A percentile compares a stretch with the other conserved stretches of the same genome.
Conservation (phyloP, 495 filamentous ascomycete species). For the Talaromyces proteolyticus region DNA sequence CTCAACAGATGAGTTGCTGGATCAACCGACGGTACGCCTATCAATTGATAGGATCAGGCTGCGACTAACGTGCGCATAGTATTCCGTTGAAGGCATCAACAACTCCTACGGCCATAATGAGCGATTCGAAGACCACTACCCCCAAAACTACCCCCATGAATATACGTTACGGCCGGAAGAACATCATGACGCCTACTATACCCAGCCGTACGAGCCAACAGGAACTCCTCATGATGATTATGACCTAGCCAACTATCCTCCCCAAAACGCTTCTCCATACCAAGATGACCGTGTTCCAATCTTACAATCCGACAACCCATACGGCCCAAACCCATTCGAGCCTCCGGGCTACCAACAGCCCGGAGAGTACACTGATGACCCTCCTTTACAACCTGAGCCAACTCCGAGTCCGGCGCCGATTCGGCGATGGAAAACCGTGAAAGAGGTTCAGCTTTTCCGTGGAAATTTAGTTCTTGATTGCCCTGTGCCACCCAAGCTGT, state of each 20-base stretch:
- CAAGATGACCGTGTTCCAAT: conserved; percentile 61
- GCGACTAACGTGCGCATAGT: conserved; percentile 27
- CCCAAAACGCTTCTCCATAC: conserved; percentile 38
- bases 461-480: conserved; percentile 98
- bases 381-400: neutral
- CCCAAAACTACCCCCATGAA: conserved; percentile 47
- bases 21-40: conserved; percentile 64
- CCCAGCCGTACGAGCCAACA: conserved; percentile 68
- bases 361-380: conserved; percentile 14
- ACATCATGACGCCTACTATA: conserved; percentile 84
- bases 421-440: conserved; percentile 95
- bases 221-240: conserved; percentile 50
- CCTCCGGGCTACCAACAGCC: conserved; percentile 16
- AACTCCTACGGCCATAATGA: conserved; percentile 67
- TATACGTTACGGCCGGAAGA: conserved; percentile 75
- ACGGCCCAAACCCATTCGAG: conserved; percentile 47
- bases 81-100: conserved; percentile 74
- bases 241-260: conserved; percentile 46
- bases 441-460: conserved; percentile 93
- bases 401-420: conserved; percentile 61
- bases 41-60: neutral
- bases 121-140: conserved; percentile 49
- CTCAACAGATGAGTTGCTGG: conserved; percentile 60
- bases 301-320: conserved; percentile 48
- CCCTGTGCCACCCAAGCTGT: conserved; percentile 82